These are phyloP conservation scores for Daldinia bambusicola DNA, from an alignment of 495 filamentous ascomycete species.

Conservation along the genomic window DNA sequence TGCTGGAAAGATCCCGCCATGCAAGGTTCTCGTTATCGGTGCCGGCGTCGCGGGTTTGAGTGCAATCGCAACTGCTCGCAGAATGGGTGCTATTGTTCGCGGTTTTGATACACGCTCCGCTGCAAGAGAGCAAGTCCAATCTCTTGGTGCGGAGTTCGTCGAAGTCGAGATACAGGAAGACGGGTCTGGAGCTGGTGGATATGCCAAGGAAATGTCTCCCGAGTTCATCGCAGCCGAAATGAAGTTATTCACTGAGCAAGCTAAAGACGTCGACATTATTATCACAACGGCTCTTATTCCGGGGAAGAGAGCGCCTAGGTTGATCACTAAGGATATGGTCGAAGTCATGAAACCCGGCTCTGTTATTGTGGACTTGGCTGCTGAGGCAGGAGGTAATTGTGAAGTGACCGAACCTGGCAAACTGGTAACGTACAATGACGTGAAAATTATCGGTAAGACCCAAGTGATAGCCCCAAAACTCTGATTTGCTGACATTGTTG, in stretches of 20 bases:
- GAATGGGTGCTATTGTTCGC: constrained; percentile 84
- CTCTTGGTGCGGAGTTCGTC: constrained; percentile 83
- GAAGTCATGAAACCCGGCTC: constrained; percentile 83
- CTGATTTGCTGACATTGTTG: constrained; percentile 6
- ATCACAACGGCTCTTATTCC: constrained; percentile 87
- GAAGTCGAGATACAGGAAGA: constrained; percentile 87
- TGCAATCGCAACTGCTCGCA: constrained; percentile 81
- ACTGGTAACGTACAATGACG: constrained; percentile 72
- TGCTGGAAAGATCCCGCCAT: constrained; percentile 82
- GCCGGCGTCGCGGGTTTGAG: constrained; percentile 83
- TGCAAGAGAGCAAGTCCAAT: constrained; percentile 84
- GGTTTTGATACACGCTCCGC: constrained; percentile 84
- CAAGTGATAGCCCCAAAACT: neutral
- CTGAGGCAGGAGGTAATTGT: constrained; percentile 84
- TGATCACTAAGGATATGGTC: constrained; percentile 82
- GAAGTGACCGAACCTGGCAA: constrained; percentile 77
- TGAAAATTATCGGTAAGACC: constrained; percentile 77
- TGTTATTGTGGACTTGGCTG: constrained; percentile 82
- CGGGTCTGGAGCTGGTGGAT: constrained; percentile 81
- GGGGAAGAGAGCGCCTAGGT: constrained; percentile 75
- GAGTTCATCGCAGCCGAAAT: constrained; percentile 89
- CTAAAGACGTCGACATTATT: constrained; percentile 84
- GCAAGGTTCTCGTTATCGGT: constrained; percentile 84
- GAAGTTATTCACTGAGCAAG: constrained; percentile 85
- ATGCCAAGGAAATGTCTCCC: constrained; percentile 88